Base-by-base conservation (phyloP, 2,329 filamentous ascomycete genomes). In the Xylariaceae sp. region DNA sequence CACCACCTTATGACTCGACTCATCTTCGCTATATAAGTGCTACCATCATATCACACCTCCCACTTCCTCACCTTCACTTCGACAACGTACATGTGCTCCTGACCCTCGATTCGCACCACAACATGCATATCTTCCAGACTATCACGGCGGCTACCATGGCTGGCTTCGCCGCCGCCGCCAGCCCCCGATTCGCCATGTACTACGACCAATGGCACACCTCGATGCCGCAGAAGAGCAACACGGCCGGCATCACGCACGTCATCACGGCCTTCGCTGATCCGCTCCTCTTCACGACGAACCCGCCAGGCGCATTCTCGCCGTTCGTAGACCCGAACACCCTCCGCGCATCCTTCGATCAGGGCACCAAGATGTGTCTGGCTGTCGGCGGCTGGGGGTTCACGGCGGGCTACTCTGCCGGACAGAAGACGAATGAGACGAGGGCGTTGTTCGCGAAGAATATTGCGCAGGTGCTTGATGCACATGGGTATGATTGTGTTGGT, bases 321-420 rank as follows among this genome's bases (percentile, higher is more conserved):
- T 71, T 71, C 57, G 63, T 65, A 17, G 57, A 66, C n/a, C 57
- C 66, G 9, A 60, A 53, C 15, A 61, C 60, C 2, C 66, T 80
- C 11, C 80, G 84, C 3, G 59, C 68, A 15, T 73, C 77, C 56
- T 84, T 87, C 61, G 72, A 73, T 5, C 60, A 73, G 0, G 76
- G 76, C 30, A 85, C 86, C 17, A 86, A 88, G 65, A 73, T 91
- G 18, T 80, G 88, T 75, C 79, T 91, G 44, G 87, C 88, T 17
- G 84, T 92, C 63, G 88, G 88, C 9, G 88, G 88, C 55, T 92
- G 88, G 88, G 88, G 87, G 0, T 86, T 90, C 61, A 85, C 81
- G 0, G 70, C 72, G 5, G 88, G 87, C 0, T 91, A 89, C 67
- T 79, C 81, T 0, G 71, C 70, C 8, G 87, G 81, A 0, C 83